Evolutionary conservation across 2,329 filamentous ascomycete genomes (phyloP).

Genomic region (Didymella lethalis): DNA sequence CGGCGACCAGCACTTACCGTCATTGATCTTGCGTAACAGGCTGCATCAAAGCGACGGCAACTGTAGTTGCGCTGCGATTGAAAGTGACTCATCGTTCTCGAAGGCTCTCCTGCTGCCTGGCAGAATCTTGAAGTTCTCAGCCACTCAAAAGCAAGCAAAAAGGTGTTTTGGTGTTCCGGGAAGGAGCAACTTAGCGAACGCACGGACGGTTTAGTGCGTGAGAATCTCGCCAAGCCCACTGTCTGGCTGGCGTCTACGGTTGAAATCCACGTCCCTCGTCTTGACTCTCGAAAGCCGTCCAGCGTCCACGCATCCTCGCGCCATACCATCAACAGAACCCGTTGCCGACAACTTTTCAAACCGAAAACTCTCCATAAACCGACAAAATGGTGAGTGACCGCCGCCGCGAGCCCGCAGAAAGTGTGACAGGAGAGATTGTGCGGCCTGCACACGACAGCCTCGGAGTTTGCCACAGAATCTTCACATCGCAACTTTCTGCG

Average conservation of each 20-base stretch:
- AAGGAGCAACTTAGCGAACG: slow-evolving; percentile 19
- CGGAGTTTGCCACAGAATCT: slow-evolving; percentile 42
- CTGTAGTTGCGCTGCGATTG: not conserved
- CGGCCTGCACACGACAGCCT: slow-evolving; percentile 45
- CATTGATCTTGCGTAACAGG: slow-evolving; percentile 13
- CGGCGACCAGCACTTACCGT: slow-evolving; percentile 12
- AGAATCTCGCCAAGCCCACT: slow-evolving; percentile 13
- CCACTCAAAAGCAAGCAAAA: not conserved
- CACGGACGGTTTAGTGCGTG: slow-evolving; percentile 12
- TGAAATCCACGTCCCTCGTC: slow-evolving; percentile 13
- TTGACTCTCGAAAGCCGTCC: slow-evolving; percentile 37
- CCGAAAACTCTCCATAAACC: slow-evolving; percentile 45
- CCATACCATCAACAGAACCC: slow-evolving; percentile 47
- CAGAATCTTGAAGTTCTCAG: slow-evolving; percentile 1
- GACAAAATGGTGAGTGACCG: slow-evolving; percentile 51
- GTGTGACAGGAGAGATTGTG: slow-evolving; percentile 21
- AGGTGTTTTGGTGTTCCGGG: slow-evolving; percentile 12
- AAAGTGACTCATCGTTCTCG: not conserved
- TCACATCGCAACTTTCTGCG: slow-evolving; percentile 32
- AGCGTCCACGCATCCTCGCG: slow-evolving; percentile 45
- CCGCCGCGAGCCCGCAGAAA: slow-evolving; percentile 22
- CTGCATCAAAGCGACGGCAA: slow-evolving; percentile 9
- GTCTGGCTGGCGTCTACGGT: slow-evolving; percentile 3
- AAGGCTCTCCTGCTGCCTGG: slow-evolving; percentile 2
- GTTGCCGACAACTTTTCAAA: slow-evolving; percentile 37